A percentile compares a stretch with the other conserved stretches of the same genome.
phyloP scores from a whole-genome alignment of 2,329 filamentous ascomycete species.

The Penicillium sp. region DNA sequence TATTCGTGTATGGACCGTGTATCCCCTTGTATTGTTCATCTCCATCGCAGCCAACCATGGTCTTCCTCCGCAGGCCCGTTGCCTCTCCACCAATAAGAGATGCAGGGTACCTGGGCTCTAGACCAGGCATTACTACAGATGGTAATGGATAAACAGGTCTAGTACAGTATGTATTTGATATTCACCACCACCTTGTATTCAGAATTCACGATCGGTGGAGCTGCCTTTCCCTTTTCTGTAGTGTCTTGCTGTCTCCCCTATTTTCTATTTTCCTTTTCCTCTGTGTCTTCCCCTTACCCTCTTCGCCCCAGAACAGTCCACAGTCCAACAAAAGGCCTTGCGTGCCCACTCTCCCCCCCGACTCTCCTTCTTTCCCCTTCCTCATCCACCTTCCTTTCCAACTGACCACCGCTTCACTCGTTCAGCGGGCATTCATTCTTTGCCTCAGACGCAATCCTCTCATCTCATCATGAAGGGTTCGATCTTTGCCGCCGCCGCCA shows the following conservation, averaged over 20 bases:
- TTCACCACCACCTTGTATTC: no score
- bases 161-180: no score
- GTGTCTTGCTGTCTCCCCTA: constrained; percentile 19
- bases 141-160: no score
- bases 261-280: constrained; percentile 18
- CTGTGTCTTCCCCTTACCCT: constrained; percentile 17
- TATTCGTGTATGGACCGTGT: background rate
- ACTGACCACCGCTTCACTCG: constrained; percentile 53
- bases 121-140: no score
- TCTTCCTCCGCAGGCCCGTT: no score
- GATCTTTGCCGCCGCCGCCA: constrained; percentile 61
- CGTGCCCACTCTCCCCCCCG: constrained; percentile 23
- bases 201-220: constrained; percentile 21
- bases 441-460: constrained; percentile 23
- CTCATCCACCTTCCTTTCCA: constrained; percentile 23
- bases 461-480: constrained; percentile 72
- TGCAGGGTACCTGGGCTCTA: constrained; percentile 23
- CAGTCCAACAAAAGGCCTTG: constrained; percentile 31
- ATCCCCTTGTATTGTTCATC: no score
- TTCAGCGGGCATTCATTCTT: constrained; percentile 83
- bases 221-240: constrained; percentile 15
- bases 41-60: no score
- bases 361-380: constrained; percentile 7
- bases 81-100: constrained; percentile 9
- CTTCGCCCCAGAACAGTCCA: constrained; percentile 11